Percentiles rank a stretch among this genome's conserved stretches.
Evolutionary conservation across 202 grass and related monocot genomes (phyloP).

Genomic region (Saccharum hybrid): DNA sequence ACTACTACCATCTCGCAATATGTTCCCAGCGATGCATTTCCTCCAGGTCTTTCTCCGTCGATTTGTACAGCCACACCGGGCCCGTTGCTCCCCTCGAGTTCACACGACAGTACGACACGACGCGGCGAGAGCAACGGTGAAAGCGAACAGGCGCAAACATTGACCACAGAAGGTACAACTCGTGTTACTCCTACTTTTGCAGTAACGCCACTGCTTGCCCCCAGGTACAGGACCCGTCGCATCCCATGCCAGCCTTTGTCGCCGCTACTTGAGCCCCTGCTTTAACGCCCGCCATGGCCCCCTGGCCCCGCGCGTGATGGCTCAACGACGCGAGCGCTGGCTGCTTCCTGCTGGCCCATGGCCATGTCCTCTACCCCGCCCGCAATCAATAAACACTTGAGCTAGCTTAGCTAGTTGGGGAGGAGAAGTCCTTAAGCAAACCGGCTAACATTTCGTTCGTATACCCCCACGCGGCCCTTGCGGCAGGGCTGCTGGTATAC

Average conservation of each 20-base stretch:
- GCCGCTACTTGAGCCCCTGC: conserved; percentile 30
- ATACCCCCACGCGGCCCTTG: not conserved
- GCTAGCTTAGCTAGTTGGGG: no score
- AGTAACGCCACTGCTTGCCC: not conserved
- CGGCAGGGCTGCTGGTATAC: not conserved
- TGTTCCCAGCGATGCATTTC: no score
- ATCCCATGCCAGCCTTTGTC: conserved; percentile 31
- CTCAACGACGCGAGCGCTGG: conserved; percentile 25
- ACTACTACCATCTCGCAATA: no score
- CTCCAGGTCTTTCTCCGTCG: not conserved
- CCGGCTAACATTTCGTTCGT: not conserved
- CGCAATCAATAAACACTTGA: not conserved
- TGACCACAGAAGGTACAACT: not conserved
- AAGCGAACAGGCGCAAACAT: not conserved
- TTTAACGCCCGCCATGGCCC: conserved; percentile 35
- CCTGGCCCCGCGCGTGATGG: not conserved
- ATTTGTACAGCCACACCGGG: not conserved
- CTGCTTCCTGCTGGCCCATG: not conserved
- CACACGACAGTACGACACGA: not conserved
- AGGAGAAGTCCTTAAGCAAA: not conserved
- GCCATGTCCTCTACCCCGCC: not conserved
- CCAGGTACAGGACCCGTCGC: conserved; percentile 31
- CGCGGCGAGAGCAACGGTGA: conserved; percentile 29
- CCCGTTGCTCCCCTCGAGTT: conserved; percentile 7
- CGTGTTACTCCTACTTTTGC: not conserved